Percentiles rank a stretch among this genome's conserved stretches.
Evolutionary conservation across 2,329 filamentous ascomycete species (phyloP).

Genomic region (Didymella lethalis): DNA sequence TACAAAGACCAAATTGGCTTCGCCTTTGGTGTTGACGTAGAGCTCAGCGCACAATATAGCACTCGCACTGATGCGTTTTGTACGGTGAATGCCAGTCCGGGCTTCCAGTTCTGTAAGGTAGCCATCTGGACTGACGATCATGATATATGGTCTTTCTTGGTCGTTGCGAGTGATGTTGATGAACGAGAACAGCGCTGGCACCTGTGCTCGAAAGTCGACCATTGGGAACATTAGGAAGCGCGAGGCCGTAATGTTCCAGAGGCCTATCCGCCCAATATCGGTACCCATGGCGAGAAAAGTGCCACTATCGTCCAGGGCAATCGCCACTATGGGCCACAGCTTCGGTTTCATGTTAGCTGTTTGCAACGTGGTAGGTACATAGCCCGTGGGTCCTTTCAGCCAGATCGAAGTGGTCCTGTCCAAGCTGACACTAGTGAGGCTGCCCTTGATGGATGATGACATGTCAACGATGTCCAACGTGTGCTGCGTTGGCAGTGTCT

Average conservation of each 20-base stretch:
- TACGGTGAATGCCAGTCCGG: slow-evolving; percentile 50
- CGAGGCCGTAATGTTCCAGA: slow-evolving; percentile 70
- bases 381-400: slow-evolving; percentile 49
- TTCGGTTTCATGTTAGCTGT: slow-evolving; percentile 47
- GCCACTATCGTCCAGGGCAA: slow-evolving; percentile 70
- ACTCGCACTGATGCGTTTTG: slow-evolving; percentile 39
- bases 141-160: slow-evolving; percentile 53
- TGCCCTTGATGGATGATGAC: slow-evolving; percentile 67
- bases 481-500: slow-evolving; percentile 69
- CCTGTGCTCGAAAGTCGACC: slow-evolving; percentile 65
- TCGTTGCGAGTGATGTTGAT: slow-evolving; percentile 44
- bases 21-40: slow-evolving; percentile 37
- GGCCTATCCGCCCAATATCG: slow-evolving; percentile 61
- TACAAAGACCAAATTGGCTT: slow-evolving; percentile 44
- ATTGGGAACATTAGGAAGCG: slow-evolving; percentile 62
- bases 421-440: slow-evolving; percentile 73
- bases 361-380: slow-evolving; percentile 40
- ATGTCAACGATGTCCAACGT: slow-evolving; percentile 73
- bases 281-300: slow-evolving; percentile 73
- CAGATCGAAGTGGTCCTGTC: slow-evolving; percentile 74
- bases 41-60: slow-evolving; percentile 41
- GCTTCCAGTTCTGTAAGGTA: slow-evolving; percentile 66
- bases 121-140: slow-evolving; percentile 72
- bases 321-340: slow-evolving; percentile 61
- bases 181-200: slow-evolving; percentile 69